Base-by-base conservation (phyloP, 2,329 filamentous ascomycete genomes). In the Colletotrichum gigasporum region DNA sequence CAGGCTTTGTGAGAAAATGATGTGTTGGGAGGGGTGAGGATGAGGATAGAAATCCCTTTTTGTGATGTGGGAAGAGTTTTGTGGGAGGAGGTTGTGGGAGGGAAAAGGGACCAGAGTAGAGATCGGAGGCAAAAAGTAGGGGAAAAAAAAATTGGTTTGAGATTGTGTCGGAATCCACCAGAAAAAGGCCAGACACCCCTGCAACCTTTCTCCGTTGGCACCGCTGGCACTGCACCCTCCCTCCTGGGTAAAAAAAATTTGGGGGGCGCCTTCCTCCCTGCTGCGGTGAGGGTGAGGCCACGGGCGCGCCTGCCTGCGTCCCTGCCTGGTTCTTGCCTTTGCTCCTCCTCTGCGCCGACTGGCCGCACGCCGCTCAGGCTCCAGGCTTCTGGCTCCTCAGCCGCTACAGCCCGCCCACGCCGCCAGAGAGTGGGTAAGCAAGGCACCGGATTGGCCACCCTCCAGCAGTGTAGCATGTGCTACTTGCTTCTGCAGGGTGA, bases 141-240 rank as follows among this genome's bases (percentile, higher is more conserved):
- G 69, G 67, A 69, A 69, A 70, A 72, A 76, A 78, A 77, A 77
- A 69, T 74, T 70, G 70, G 70, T 72, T 72, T 61, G 68, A 71
- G 68, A 59, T 73, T 70, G 68, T 66, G 69, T 68, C 70, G 69
- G 59, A 73, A 73, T 65, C 63, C 63, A 65, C 63, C 63, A 65
- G 63, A 63, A 65, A n/a, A 55, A 69, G 76, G 65, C 71, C 78
- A 77, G 74, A 64, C 63, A 61, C 42, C 65, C 65, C 64, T 68
- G 66, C 65, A 51, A 51, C 52, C 57, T 44, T 12, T 28, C 32
- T 60, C 20, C 26, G 47, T 53, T 52, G 56, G 60, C 47, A 63
- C 39, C 47, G 58, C 28, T 54, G 51, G n/a, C 35, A 44, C 30
- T 14, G 32, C 32, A 51, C 44, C 47, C 42, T 37, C 28, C 45